Base-by-base conservation (phyloP, 495 filamentous ascomycete species). In the Penicillium riverlandense region DNA sequence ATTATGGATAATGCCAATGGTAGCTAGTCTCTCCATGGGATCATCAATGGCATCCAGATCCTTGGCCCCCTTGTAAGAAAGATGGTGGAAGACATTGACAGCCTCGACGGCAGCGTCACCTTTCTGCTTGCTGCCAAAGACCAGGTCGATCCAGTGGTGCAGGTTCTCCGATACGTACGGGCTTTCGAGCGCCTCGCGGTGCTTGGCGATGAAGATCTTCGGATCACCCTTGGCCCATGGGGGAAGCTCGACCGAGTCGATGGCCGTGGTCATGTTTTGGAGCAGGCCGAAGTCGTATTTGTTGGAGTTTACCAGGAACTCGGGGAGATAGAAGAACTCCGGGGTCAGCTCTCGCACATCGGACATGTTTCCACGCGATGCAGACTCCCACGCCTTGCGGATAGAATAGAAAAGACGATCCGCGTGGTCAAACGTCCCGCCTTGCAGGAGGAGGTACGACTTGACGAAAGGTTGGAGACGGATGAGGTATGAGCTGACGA, bases 221-320 rank as follows among this genome's bases (percentile, higher is more conserved):
- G 92, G 91, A 53, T 96, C 91, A 1, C 90, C 90, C 59, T 97
- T 96, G 7, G 92, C 92, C 92, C 92, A 98, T 7, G 88, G 90
- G 6, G 92, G 92, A 22, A 98, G 69, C 44, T 78, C 70, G 28
- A 98, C 94, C 36, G 84, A 79, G 57, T 95, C 83, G 37, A 98
- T 90, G 7, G 71, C 72, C 9, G 84, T 88, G 3, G 77, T 85
- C 45, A 75, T 79, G 28, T 85, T 86, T 65, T 96, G 92, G 12
- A 87, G 80, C 32, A 78, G 62, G 15, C 92, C 92, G 62, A 98
- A 96, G 50, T 97, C 90, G 60, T 90, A 98, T 13, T 78, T 78
- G 56, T 98, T 98, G 39, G 86, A 79, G 59, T 98, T 98, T 7
- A 81, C 77, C 3, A 98, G 67, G 50, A 97, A 96, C 40, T 97